Conservation (phyloP, 129 eudicot genomes). For the Lactuca sativa region DNA sequence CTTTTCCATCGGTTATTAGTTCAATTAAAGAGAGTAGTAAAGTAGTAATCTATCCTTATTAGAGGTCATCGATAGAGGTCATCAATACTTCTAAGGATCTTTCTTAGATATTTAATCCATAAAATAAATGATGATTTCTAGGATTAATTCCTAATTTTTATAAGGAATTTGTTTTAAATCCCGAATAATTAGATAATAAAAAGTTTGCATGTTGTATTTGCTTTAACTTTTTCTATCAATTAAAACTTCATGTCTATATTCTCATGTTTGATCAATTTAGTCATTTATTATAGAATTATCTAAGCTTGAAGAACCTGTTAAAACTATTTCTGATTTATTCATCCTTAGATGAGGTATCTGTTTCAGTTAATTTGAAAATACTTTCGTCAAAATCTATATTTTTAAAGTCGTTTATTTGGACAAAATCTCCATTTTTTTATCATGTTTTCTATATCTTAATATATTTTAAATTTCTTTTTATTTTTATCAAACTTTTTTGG, state of each 20-base stretch:
- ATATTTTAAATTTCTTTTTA: neutral
- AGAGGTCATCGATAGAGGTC: neutral
- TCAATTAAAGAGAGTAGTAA: too few relatives aligned
- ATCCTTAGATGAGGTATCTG: too few relatives aligned
- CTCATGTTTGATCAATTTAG: neutral
- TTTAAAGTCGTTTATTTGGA: too few relatives aligned
- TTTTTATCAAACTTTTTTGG: neutral
- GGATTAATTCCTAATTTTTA: neutral
- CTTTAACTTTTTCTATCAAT: too few relatives aligned
- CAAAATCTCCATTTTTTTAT: too few relatives aligned
- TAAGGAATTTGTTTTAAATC: neutral
- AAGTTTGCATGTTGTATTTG: neutral
- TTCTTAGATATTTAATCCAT: neutral
- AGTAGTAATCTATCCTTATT: neutral
- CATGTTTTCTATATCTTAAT: too few relatives aligned
- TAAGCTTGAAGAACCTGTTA: neutral
- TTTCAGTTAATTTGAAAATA: too few relatives aligned
- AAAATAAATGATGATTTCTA: neutral
- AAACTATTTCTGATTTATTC: too few relatives aligned
- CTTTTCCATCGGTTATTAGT: too few relatives aligned
- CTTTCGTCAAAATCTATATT: too few relatives aligned
- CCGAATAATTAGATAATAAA: neutral
- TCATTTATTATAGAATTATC: neutral
- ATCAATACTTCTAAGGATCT: neutral
- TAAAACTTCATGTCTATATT: neutral